phyloP scores from a whole-genome alignment of 371 early-diverging fungal genomes.

The Mucor saturninus region DNA sequence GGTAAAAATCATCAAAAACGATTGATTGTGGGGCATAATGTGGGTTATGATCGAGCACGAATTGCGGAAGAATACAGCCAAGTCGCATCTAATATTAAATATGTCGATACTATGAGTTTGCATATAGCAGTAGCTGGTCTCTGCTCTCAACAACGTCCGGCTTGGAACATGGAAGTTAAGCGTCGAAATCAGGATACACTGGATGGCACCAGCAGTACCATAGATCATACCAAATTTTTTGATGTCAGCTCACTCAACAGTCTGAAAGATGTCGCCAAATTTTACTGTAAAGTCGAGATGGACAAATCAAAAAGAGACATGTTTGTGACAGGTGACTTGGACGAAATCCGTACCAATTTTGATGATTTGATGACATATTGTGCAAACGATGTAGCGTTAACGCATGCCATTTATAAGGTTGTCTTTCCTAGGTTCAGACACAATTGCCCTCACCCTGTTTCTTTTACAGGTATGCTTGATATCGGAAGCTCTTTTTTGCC shows the following conservation, averaged over 20 bases:
- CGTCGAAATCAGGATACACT: slow-evolving; percentile 31
- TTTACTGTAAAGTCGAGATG: slow-evolving; percentile 73
- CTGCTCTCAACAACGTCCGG: slow-evolving; percentile 85
- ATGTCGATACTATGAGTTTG: slow-evolving; percentile 93
- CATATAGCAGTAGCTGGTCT: slow-evolving; percentile 93
- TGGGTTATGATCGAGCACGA: slow-evolving; percentile 91
- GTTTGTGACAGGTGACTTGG: slow-evolving; percentile 67
- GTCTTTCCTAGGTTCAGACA: slow-evolving; percentile 74
- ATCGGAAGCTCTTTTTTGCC: slow-evolving; percentile 91
- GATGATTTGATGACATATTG: slow-evolving; percentile 82
- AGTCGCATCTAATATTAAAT: slow-evolving; percentile 58
- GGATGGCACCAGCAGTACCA: slow-evolving; percentile 32
- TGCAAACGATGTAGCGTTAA: slow-evolving; percentile 86
- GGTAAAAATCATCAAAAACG: slow-evolving; percentile 35
- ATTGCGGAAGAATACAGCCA: slow-evolving; percentile 85
- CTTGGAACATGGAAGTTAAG: slow-evolving; percentile 77
- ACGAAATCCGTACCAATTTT: slow-evolving; percentile 65
- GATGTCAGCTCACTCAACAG: slow-evolving; percentile 82
- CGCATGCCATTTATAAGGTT: slow-evolving; percentile 71
- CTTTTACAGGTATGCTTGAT: slow-evolving; percentile 89
- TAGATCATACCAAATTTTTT: slow-evolving; percentile 48
- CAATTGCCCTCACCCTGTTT: slow-evolving; percentile 93
- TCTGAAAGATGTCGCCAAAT: slow-evolving; percentile 77
- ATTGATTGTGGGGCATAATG: slow-evolving; percentile 90
- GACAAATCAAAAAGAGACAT: slow-evolving; percentile 78